Evolutionary conservation across 441 rosid genomes (phyloP).

Genomic region (Isatis lusitanica): DNA sequence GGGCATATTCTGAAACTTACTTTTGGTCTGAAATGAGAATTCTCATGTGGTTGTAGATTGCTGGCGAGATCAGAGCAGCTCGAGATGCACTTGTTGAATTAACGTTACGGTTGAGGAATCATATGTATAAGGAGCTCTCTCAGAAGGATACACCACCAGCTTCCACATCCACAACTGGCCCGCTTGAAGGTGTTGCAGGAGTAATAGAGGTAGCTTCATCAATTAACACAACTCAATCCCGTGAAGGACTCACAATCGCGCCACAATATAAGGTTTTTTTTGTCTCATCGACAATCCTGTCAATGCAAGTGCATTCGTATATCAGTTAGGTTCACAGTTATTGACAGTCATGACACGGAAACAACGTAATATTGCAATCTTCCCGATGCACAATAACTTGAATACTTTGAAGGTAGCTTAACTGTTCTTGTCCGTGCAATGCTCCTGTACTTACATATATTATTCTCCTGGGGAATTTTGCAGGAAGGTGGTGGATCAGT

Average conservation of each 20-base stretch:
- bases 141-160: conserved; percentile 61
- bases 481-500: conserved; percentile 57
- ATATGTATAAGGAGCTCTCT: conserved; percentile 63
- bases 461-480: conserved; percentile 18
- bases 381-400: background rate
- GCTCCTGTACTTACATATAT: background rate
- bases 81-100: conserved; percentile 91
- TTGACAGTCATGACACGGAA: background rate
- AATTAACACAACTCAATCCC: conserved; percentile 43
- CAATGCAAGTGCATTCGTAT: background rate
- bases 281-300: conserved; percentile 15
- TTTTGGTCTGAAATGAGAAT: conserved; percentile 25
- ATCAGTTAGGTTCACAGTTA: conserved; percentile 6
- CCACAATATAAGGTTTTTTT: conserved; percentile 63
- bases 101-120: conserved; percentile 71
- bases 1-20: background rate
- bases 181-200: conserved; percentile 51
- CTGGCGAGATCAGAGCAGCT: conserved; percentile 88
- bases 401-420: background rate
- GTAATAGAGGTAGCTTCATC: conserved; percentile 56
- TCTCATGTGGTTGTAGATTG: conserved; percentile 54
- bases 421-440: conserved; percentile 3
- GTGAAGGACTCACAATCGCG: conserved; percentile 49
- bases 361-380: background rate
- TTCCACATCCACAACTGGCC: conserved; percentile 47